Percentiles rank a stretch among this genome's conserved stretches.
Conservation (phyloP, 345 rosid species). For the Theobroma cacao region DNA sequence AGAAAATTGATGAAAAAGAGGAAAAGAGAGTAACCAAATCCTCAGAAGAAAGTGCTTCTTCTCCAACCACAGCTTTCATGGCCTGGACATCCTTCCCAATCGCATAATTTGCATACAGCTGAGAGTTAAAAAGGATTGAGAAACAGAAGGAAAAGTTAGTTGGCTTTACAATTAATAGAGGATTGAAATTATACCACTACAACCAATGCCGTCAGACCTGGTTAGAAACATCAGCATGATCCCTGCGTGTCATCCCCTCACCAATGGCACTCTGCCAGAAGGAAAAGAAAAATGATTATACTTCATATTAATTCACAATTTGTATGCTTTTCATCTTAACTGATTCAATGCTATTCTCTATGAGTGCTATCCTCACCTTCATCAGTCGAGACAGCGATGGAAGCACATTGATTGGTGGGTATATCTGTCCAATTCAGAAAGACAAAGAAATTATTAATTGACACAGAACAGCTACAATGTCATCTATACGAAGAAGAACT, state of each 20-base stretch:
- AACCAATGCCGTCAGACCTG: conserved; percentile 49
- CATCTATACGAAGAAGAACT: neutral
- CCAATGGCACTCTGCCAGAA: conserved; percentile 87
- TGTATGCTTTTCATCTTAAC: neutral
- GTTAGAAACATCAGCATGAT: conserved; percentile 92
- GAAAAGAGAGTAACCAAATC: conserved; percentile 62
- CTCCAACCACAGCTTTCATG: conserved; percentile 99
- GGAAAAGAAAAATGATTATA: neutral
- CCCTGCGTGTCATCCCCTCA: conserved; percentile 94
- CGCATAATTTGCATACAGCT: conserved; percentile 95
- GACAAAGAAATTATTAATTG: neutral
- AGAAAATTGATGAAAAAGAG: conserved; percentile 4
- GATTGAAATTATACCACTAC: neutral
- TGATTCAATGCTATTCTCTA: neutral
- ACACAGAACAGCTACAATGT: neutral
- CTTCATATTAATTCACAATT: neutral
- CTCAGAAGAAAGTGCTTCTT: conserved; percentile 97
- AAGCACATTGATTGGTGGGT: conserved; percentile 98
- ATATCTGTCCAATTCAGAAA: conserved; percentile 58
- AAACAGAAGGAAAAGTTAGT: neutral
- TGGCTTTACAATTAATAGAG: neutral
- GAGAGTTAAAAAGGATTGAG: conserved; percentile 9
- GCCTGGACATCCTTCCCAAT: conserved; percentile 98
- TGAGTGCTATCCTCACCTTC: conserved; percentile 54
- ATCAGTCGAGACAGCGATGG: conserved; percentile 95